Percentiles rank a stretch among this genome's conserved stretches.
Evolutionary conservation across 2,329 filamentous ascomycete genomes (phyloP).

Genomic region (Plenodomus biglobosus): DNA sequence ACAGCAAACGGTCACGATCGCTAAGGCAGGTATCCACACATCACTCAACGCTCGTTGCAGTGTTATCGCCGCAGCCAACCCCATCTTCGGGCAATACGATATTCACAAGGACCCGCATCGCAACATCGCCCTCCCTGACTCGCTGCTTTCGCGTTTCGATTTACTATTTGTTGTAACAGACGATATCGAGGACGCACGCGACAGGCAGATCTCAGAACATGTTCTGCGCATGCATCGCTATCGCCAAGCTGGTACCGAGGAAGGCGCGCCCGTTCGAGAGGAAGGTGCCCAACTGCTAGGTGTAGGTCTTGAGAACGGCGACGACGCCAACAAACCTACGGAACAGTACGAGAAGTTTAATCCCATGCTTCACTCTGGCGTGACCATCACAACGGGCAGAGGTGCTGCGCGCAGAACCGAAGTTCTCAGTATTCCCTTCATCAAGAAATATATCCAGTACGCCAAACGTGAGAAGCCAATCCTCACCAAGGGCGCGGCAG

Average conservation of each 20-base stretch:
- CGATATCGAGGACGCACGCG: conserved; percentile 91
- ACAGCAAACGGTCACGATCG: conserved; percentile 98
- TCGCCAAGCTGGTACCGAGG: conserved; percentile 86
- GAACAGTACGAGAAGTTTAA: conserved; percentile 97
- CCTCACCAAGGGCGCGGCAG: conserved; percentile 85
- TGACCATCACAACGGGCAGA: conserved; percentile 73
- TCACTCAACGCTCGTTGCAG: conserved; percentile 95
- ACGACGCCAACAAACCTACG: conserved; percentile 73
- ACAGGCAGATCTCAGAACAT: conserved; percentile 91
- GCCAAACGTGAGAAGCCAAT: conserved; percentile 90
- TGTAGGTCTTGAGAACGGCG: conserved; percentile 78
- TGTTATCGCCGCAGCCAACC: conserved; percentile 94
- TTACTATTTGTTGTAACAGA: conserved; percentile 96
- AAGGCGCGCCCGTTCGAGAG: conserved; percentile 91
- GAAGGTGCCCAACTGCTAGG: conserved; percentile 80
- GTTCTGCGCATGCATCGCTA: conserved; percentile 97
- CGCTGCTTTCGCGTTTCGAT: conserved; percentile 96
- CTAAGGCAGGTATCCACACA: conserved; percentile 97
- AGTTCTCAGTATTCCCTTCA: conserved; percentile 92
- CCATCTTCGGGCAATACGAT: conserved; percentile 97
- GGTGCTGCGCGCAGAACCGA: conserved; percentile 76
- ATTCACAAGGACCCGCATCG: conserved; percentile 98
- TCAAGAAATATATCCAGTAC: conserved; percentile 99
- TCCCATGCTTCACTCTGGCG: conserved; percentile 90
- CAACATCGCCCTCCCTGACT: conserved; percentile 96